These are phyloP conservation scores for Aspergillus ruber DNA, from an alignment of 2,329 filamentous ascomycete species.

Conservation along the genomic window DNA sequence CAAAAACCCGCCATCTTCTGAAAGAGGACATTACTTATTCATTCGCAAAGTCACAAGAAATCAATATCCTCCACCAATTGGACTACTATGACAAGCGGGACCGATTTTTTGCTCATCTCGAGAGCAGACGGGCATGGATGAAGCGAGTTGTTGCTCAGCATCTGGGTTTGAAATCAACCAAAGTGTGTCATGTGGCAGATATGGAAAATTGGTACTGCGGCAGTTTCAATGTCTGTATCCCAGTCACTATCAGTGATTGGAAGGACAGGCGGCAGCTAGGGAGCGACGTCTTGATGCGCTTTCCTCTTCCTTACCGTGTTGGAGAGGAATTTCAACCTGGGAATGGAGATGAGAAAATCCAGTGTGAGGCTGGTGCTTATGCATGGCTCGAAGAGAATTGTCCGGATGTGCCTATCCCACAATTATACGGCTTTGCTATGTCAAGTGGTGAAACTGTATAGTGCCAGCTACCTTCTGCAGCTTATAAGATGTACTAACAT, in stretches of 20 bases:
- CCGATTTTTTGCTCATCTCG: slow-evolving; percentile 9
- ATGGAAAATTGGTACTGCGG: slow-evolving; percentile 14
- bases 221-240: slow-evolving; percentile 20
- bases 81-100: slow-evolving; percentile 11
- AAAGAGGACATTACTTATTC: slow-evolving; percentile 17
- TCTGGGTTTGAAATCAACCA: slow-evolving; percentile 6
- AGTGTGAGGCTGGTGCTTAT: slow-evolving; percentile 23
- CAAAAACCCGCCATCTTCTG: slow-evolving; percentile 9
- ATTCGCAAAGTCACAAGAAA: slow-evolving; percentile 12
- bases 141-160: slow-evolving; percentile 18
- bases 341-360: slow-evolving; percentile 23
- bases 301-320: slow-evolving; percentile 19
- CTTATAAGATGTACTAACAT: not conserved
- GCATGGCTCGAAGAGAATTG: slow-evolving; percentile 22
- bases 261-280: not conserved
- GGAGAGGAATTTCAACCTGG: slow-evolving; percentile 17
- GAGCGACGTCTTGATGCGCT: slow-evolving; percentile 11
- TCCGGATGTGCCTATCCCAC: slow-evolving; percentile 19
- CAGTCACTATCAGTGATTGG: slow-evolving; percentile 8
- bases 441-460: slow-evolving; percentile 17
- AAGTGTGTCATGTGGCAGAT: slow-evolving; percentile 1
- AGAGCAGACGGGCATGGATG: slow-evolving; percentile 6
- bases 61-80: slow-evolving; percentile 18
- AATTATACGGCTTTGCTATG: slow-evolving; percentile 19
- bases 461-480: not conserved